Conservation (phyloP, 805 yeast genomes). For the Candida silvatica region DNA sequence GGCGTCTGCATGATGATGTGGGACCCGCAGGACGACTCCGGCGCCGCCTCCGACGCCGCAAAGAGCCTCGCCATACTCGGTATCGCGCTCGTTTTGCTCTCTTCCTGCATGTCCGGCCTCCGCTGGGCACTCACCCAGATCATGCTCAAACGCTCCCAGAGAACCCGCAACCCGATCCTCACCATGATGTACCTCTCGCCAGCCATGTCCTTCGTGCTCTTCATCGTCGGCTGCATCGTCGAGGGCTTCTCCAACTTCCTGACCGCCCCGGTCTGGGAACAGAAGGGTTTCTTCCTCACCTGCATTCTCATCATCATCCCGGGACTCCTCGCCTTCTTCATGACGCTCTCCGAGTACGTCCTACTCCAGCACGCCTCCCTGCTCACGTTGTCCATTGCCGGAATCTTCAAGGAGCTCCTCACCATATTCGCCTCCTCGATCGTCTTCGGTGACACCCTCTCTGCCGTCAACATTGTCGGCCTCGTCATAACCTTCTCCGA, state of each 20-base stretch:
- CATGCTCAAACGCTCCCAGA: conserved; percentile 50
- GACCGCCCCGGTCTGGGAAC: conserved; percentile 52
- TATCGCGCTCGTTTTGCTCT: conserved; percentile 61
- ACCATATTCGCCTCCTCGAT: conserved; percentile 67
- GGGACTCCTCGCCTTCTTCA: conserved; percentile 77
- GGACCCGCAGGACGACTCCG: conserved; percentile 27
- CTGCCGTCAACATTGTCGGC: conserved; percentile 64
- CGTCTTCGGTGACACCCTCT: conserved; percentile 67
- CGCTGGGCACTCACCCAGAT: conserved; percentile 95
- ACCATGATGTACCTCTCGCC: conserved; percentile 85
- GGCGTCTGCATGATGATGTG: conserved; percentile 89
- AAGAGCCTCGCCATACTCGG: conserved; percentile 39
- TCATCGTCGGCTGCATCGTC: conserved; percentile 51
- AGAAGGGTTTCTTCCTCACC: conserved; percentile 49
- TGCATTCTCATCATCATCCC: conserved; percentile 61
- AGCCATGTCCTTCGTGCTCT: conserved; percentile 58
- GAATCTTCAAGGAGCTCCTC: conserved; percentile 84
- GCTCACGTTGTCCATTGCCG: conserved; percentile 81
- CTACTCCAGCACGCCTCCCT: conserved; percentile 77
- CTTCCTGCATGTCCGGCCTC: conserved; percentile 79
- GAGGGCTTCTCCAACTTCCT: conserved; percentile 60
- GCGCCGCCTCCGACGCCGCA: conserved; percentile 6
- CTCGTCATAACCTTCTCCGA: conserved; percentile 67
- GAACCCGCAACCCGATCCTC: conserved; percentile 66
- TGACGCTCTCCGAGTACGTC: conserved; percentile 85